Evolutionary conservation across 805 yeast species (phyloP).

Genomic region (Ogataea saltuana): DNA sequence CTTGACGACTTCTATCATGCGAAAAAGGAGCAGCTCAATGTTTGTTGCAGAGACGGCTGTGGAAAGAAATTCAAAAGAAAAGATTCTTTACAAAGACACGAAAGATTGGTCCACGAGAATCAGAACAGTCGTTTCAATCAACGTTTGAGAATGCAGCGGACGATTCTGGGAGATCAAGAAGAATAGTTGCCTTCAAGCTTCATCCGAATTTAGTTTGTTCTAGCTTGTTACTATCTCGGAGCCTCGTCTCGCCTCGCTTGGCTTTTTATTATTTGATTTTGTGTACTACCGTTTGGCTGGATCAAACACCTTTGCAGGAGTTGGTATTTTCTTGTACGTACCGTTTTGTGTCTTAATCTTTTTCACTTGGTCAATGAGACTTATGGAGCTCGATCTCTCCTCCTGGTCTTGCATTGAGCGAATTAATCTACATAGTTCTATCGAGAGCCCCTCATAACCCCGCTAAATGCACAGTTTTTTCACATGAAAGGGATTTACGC

Average conservation of each 20-base stretch:
- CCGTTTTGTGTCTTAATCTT: background rate
- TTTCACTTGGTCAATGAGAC: no score
- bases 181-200: constrained; percentile 1
- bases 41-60: constrained; percentile 37
- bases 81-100: constrained; percentile 56
- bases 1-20: background rate
- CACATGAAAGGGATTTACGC: no score
- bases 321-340: background rate
- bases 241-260: background rate
- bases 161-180: constrained; percentile 20
- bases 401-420: no score
- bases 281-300: constrained; percentile 7
- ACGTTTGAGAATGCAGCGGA: constrained; percentile 29
- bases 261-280: background rate
- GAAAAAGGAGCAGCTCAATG: constrained; percentile 15
- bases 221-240: background rate
- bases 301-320: constrained; percentile 2
- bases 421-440: no score
- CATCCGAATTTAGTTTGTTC: background rate
- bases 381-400: no score
- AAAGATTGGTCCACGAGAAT: constrained; percentile 51
- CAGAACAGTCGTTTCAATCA: constrained; percentile 41
- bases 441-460: no score
- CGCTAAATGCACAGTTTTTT: no score
- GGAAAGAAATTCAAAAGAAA: constrained; percentile 50